Conservation (phyloP, 352 stramenopile genomes). For the Globisporangium radiosum region DNA sequence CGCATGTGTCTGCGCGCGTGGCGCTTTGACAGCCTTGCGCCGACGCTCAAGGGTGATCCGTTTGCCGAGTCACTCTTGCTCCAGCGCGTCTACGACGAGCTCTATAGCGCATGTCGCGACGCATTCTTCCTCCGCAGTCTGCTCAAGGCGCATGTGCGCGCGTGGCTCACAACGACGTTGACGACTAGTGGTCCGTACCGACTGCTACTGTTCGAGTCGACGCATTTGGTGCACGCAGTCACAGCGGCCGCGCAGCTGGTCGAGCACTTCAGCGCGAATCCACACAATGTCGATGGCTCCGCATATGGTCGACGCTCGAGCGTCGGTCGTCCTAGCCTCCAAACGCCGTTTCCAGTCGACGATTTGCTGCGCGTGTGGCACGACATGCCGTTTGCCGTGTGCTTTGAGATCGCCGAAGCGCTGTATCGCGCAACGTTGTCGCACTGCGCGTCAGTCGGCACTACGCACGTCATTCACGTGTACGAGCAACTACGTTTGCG, state of each 20-base stretch:
- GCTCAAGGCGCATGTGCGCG: slow-evolving; percentile 39
- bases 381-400: slow-evolving; percentile 48
- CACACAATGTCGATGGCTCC: too few species aligned
- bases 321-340: too few species aligned
- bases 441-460: not conserved
- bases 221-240: slow-evolving; percentile 32
- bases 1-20: slow-evolving; percentile 58
- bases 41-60: slow-evolving; percentile 25
- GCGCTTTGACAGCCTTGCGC: slow-evolving; percentile 37
- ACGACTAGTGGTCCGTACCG: not conserved
- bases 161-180: slow-evolving; percentile 21
- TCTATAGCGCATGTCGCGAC: slow-evolving; percentile 30
- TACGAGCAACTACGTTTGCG: slow-evolving; percentile 47
- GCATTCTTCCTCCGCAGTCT: slow-evolving; percentile 49
- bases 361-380: slow-evolving; percentile 47
- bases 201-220: slow-evolving; percentile 16
- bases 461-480: slow-evolving; percentile 24
- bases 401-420: slow-evolving; percentile 57
- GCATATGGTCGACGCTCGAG: too few species aligned
- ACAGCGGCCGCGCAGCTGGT: slow-evolving; percentile 24
- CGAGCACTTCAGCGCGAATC: slow-evolving; percentile 19
- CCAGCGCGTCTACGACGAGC: slow-evolving; percentile 43
- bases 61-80: slow-evolving; percentile 53
- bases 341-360: slow-evolving; percentile 5
- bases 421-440: slow-evolving; percentile 29